Evolutionary conservation across 495 filamentous ascomycete species (phyloP), one percentile per base, ranked within the genome.

Genomic region (Penicillium egyptiacum): DNA sequence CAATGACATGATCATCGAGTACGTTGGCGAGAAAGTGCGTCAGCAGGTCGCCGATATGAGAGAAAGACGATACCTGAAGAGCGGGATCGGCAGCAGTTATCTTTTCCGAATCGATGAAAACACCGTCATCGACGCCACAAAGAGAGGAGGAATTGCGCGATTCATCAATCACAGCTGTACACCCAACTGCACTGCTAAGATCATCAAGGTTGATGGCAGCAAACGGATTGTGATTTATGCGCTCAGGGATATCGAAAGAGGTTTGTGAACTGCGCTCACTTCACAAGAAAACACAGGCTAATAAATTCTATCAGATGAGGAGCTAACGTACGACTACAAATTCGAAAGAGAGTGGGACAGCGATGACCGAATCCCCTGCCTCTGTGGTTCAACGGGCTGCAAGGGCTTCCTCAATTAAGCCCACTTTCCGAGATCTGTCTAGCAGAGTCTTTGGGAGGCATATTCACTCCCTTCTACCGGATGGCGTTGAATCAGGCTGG

Each of bases 1-100:
- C 61, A 96, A 96, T 69, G 94, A 99, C 71, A 97, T 99, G 92
- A 99, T 99, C 66, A 99, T 99, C 67, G 94, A 99, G 75, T 99
- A 99, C 69, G 94, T 99, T 17, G 94, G 94, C 53, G 95, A 99
- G 73, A 95, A 94, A 66, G 91, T 99, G 12, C 85, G 94, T 47
- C 94, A 98, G 72, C 89, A 92, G 68, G 92, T 99, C 58, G 92
- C 94, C 4, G 93, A 99, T 61, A 86, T 98, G 74, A 86, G 94
- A 49, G 94, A 99, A 76, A 80, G 84, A 46, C 83, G 86, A 53
- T 99, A 99, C 70, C 81, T 96, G 59, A 93, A 94, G 78, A 96
- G 92, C 65, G 94, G 94, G 19, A 96, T 99, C 62, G 94, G 94
- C 49, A 96, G 91, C 74, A 94, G 89, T 68, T 99, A 99, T 67